Percentiles rank a stretch among this genome's conserved stretches.
Conservation (phyloP, 805 yeast species). For the Lachancea sp. region DNA sequence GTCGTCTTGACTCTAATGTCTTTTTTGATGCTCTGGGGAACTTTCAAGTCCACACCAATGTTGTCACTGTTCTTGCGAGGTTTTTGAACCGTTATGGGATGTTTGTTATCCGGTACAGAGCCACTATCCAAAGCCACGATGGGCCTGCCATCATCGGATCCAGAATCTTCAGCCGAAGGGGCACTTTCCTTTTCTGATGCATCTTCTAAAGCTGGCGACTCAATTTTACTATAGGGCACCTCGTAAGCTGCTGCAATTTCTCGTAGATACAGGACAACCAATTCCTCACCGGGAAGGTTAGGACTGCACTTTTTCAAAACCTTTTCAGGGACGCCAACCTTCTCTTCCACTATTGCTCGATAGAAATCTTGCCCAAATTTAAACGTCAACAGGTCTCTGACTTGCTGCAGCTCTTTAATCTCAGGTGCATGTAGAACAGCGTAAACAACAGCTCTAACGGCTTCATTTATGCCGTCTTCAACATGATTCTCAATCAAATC, state of each 20-base stretch:
- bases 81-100: conserved; percentile 40
- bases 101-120: conserved; percentile 23
- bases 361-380: conserved; percentile 68
- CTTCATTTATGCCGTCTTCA: conserved; percentile 56
- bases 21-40: conserved; percentile 37
- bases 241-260: conserved; percentile 79
- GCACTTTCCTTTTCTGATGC: neutral
- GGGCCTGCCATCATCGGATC: conserved; percentile 28
- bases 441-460: conserved; percentile 61
- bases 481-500: conserved; percentile 27
- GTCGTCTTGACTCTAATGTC: conserved; percentile 29
- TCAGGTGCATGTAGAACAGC: conserved; percentile 64
- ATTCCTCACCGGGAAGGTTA: conserved; percentile 56
- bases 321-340: conserved; percentile 55
- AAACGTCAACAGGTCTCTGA: conserved; percentile 55
- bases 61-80: conserved; percentile 40
- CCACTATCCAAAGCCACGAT: conserved; percentile 34
- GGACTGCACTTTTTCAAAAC: conserved; percentile 56
- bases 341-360: conserved; percentile 28
- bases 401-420: conserved; percentile 57
- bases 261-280: conserved; percentile 62
- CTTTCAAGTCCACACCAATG: conserved; percentile 33
- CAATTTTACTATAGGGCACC: conserved; percentile 64
- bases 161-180: conserved; percentile 2
- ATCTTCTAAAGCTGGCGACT: conserved; percentile 12